These are phyloP conservation scores for Nakaseomyces kungkrabaensis DNA, from an alignment of 1,139 yeast species.

Conservation along the genomic window DNA sequence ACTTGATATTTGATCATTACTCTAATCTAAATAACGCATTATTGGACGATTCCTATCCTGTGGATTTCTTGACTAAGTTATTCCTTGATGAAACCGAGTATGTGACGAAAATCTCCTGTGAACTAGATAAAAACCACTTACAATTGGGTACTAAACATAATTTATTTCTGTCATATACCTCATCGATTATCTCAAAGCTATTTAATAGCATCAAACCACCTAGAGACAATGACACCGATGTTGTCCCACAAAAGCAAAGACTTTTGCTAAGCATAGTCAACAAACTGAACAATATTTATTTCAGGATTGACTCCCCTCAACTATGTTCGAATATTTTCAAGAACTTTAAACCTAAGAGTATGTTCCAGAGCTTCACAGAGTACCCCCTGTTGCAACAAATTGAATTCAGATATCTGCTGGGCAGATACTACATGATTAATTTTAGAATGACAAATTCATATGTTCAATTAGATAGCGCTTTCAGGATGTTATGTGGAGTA, in stretches of 20 bases:
- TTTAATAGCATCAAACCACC: conserved; percentile 27
- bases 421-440: conserved; percentile 26
- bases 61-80: conserved; percentile 19
- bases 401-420: conserved; percentile 27
- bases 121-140: conserved; percentile 18
- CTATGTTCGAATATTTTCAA: conserved; percentile 29
- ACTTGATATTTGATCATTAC: conserved; percentile 23
- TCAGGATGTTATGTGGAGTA: conserved; percentile 10
- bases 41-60: conserved; percentile 23
- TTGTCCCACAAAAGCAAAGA: conserved; percentile 21
- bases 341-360: conserved; percentile 28
- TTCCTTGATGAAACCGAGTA: conserved; percentile 21
- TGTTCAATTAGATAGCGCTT: conserved; percentile 24
- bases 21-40: conserved; percentile 25
- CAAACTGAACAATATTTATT: conserved; percentile 26
- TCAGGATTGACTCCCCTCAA: conserved; percentile 27
- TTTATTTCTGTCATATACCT: conserved; percentile 24
- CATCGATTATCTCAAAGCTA: conserved; percentile 26
- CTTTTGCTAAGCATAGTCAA: conserved; percentile 25
- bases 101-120: conserved; percentile 19
- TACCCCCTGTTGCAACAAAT: conserved; percentile 25
- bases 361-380: conserved; percentile 16
- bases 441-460: conserved; percentile 25
- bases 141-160: conserved; percentile 15
- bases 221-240: conserved; percentile 10